phyloP scores from a whole-genome alignment of 768 basidiomycete species.

The Amanita fuliginea region DNA sequence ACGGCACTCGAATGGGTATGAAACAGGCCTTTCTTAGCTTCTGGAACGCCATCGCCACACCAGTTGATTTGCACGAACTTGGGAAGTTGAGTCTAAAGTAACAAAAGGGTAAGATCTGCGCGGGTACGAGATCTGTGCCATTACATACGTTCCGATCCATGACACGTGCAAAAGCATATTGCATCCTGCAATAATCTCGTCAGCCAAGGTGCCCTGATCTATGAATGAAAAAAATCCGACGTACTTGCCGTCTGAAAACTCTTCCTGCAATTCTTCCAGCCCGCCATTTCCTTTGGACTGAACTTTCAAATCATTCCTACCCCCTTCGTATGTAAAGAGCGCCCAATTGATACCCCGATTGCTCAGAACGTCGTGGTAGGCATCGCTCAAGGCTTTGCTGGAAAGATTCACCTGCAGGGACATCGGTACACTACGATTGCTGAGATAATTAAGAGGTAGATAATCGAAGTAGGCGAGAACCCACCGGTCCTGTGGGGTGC shows the following conservation, averaged over 20 bases:
- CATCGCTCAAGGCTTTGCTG: slow-evolving; percentile 55
- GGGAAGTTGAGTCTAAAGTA: slow-evolving; percentile 61
- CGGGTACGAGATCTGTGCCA: background rate
- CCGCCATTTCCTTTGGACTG: slow-evolving; percentile 82
- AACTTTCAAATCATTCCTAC: slow-evolving; percentile 79
- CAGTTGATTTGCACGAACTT: slow-evolving; percentile 96
- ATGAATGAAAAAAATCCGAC: slow-evolving; percentile 13
- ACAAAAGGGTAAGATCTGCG: slow-evolving; percentile 2
- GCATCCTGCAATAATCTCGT: slow-evolving; percentile 48
- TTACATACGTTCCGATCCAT: slow-evolving; percentile 69
- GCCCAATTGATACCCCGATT: slow-evolving; percentile 64
- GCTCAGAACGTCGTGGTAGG: slow-evolving; percentile 68
- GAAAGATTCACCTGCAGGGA: slow-evolving; percentile 75
- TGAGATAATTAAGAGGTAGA: too few relatives aligned
- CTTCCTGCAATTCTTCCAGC: slow-evolving; percentile 83
- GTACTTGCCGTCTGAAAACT: slow-evolving; percentile 89
- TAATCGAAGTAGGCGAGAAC: too few relatives aligned
- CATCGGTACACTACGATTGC: slow-evolving; percentile 27
- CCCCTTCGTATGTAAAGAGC: slow-evolving; percentile 71
- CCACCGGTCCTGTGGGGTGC: background rate
- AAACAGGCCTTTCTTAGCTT: slow-evolving; percentile 85
- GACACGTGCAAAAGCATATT: slow-evolving; percentile 85
- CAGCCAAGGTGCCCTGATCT: slow-evolving; percentile 8
- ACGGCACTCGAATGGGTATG: slow-evolving; percentile 80
- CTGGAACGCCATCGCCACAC: slow-evolving; percentile 97